phyloP scores from a whole-genome alignment of 345 rosid species.

The Rhodamnia argentea region DNA sequence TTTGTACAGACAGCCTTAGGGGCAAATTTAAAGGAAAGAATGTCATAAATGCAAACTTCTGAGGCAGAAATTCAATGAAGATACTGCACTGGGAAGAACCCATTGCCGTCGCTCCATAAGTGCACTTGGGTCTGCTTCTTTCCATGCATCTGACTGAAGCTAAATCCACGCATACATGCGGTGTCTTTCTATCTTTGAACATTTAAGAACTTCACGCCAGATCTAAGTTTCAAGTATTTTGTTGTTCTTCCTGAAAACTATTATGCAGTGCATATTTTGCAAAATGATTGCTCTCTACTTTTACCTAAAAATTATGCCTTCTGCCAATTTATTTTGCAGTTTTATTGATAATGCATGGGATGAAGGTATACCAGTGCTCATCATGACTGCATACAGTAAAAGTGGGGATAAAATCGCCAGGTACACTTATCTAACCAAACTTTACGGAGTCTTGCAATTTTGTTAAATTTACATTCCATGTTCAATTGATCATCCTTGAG shows the following conservation, averaged over 20 bases:
- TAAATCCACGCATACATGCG: not conserved
- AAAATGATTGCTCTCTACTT: not conserved
- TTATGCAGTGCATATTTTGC: not conserved
- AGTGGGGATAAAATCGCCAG: slow-evolving; percentile 73
- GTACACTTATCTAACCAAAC: slow-evolving; percentile 13
- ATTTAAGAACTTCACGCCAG: not conserved
- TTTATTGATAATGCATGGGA: slow-evolving; percentile 60
- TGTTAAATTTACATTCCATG: not conserved
- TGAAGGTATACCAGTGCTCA: slow-evolving; percentile 53
- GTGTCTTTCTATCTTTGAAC: not conserved
- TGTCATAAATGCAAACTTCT: not conserved
- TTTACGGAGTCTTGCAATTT: not conserved
- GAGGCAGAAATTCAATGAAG: not conserved
- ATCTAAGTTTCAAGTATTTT: not conserved
- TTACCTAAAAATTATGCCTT: not conserved
- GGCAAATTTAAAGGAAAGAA: not conserved
- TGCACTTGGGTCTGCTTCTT: not conserved
- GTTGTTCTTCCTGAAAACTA: not conserved
- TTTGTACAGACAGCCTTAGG: not conserved
- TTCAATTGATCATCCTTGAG: not conserved
- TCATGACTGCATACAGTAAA: slow-evolving; percentile 54
- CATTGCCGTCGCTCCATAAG: not conserved
- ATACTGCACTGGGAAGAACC: not conserved
- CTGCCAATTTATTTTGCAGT: slow-evolving; percentile 27
- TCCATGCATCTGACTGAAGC: not conserved